phyloP scores from a whole-genome alignment of 352 stramenopile genomes.

The Aphanomyces euteiches region DNA sequence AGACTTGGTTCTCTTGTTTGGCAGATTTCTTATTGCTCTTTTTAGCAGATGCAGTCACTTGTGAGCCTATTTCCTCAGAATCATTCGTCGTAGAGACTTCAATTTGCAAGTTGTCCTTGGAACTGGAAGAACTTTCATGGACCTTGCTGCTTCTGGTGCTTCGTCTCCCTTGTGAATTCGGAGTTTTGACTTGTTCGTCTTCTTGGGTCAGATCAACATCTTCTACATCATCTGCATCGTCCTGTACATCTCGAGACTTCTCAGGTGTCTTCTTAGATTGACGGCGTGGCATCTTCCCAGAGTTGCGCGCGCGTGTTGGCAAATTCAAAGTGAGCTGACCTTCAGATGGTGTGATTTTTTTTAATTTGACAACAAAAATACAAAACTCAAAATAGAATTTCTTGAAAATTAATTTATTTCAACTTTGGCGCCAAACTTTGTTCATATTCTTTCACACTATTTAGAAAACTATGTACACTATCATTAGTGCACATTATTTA shows the following conservation, averaged over 20 bases:
- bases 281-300: slow-evolving; percentile 17
- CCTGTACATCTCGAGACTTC: neutral
- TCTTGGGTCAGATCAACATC: slow-evolving; percentile 18
- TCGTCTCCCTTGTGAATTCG: neutral
- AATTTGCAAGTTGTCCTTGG: too few species aligned
- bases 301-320: neutral
- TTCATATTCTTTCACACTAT: slow-evolving; percentile 4
- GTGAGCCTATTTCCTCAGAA: too few species aligned
- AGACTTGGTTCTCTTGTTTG: too few species aligned
- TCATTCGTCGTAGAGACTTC: too few species aligned
- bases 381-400: slow-evolving; percentile 13
- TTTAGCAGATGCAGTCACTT: too few species aligned
- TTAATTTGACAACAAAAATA: neutral
- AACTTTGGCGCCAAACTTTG: slow-evolving; percentile 9
- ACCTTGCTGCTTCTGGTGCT: neutral
- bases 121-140: too few species aligned
- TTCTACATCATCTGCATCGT: slow-evolving; percentile 12
- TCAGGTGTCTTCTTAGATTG: neutral
- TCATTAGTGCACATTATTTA: neutral
- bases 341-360: too few species aligned
- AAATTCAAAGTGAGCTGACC: slow-evolving; percentile 5
- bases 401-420: slow-evolving; percentile 5
- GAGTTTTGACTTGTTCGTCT: slow-evolving; percentile 7
- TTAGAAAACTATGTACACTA: neutral
- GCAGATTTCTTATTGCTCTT: too few species aligned